Base-by-base conservation (phyloP, 148 eudicot species). In the Vaccinium corymbosum region DNA sequence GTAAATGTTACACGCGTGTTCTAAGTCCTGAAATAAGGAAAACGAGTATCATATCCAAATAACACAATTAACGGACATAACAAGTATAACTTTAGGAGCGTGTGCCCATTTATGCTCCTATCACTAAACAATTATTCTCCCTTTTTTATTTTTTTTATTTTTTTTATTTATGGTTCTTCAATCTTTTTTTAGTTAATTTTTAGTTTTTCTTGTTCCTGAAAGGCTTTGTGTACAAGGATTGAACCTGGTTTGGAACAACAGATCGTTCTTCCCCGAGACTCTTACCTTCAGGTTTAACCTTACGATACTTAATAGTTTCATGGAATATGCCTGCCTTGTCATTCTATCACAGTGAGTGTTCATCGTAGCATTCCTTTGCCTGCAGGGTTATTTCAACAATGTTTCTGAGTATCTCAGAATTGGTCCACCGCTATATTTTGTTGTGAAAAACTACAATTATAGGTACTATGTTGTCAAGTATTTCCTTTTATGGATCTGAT, bases 221-320 rank as follows among this genome's bases (percentile, higher is more conserved):
- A 97, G 98, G 97, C 99, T 80, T 92, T 97, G 83, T 93, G 94
- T 88, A 89, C 98, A 51, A 94, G 99, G 90, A 95, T 97, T 83
- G 91, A 97, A 90, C 97, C 98, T 86, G 99, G 99, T 87, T 86
- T 97, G 76, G 98, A 97, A 86, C 99, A 97, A 89, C 95, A 95
- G 87, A 92, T 97, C 84, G 99, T 94, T 91, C 98, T 97, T 85
- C 99, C 99, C 76, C 92, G 94, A 83, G 95, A 97, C 86, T 97
- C 98, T 12, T 97, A 97, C 88, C 98, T 97, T 85, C 99, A 97
- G 99, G 99, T 97, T 80, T 86, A 64, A 61, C 16, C 57, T 71
- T 17, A 64, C 49, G 6, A 76, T 52, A 57, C 5, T 12, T 27
- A 3, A 27, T 68, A 42, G 50, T 38, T 80, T 83, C 78, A 74